Base-by-base conservation (phyloP, 768 basidiomycete species). In the Boletus fagicola region DNA sequence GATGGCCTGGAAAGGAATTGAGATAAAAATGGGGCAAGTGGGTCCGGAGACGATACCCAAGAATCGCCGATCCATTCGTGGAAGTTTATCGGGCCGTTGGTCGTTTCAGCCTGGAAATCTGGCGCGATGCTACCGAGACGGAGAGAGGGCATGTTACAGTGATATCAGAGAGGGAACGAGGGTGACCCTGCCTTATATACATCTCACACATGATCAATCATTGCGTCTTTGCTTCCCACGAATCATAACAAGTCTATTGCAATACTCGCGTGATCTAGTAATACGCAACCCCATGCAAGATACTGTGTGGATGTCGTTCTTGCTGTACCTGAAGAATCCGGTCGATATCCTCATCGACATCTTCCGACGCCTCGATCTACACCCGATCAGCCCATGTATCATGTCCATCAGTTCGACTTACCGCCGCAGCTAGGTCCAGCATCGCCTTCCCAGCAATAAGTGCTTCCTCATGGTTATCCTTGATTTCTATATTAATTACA, bases 381-480 rank as follows among this genome's bases (percentile, higher is more conserved):
- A 22, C 31, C 36, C 52, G 48, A 59, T 58, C 62, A 65, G 58
- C 43, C 54, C 49, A 24, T 58, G 22, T 56, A 55, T 46, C 47
- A 28, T 24, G 28, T 26, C 33, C 13, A 44, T 49, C 38, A 43
- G 5, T 31, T 13, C 18, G 31, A 80, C 92, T 76, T 67, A 97
- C 96, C 53, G 94, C 89, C 48, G 84, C 78, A 9, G 93, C 94
- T 22, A 99, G 77, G 66, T 96, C 95, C 30, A 98, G 77, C 70
- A 98, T 94, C 2, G 96, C 94, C 72, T 87, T 92, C 18, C 97
- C 96, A 26, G 97, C 97, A 62, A 98, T 93, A 47, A 90, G 78
- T 0, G 97, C 97, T 74, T 99, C 97, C 79, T 98, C 97, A 65
- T 98, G 95, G 68, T 97, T 98, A 74, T 99, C 97, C 77, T 92